Evolutionary conservation across 1,284 basidiomycete species (phyloP).

Genomic region (Paramarasmius palmivorus): DNA sequence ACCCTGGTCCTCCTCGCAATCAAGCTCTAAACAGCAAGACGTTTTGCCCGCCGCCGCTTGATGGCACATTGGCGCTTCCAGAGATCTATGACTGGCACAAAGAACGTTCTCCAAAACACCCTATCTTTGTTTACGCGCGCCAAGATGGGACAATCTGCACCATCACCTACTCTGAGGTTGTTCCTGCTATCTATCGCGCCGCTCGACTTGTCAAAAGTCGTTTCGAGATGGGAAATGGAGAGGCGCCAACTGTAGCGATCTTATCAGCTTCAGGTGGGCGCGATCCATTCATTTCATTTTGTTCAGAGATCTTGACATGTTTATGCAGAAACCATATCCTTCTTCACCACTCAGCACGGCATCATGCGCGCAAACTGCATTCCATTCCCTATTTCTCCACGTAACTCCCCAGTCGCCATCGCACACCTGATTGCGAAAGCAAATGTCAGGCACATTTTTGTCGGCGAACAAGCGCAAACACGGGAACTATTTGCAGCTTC

Average conservation of each 20-base stretch:
- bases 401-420: constrained; percentile 23
- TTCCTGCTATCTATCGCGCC: constrained; percentile 13
- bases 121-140: constrained; percentile 15
- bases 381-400: constrained; percentile 25
- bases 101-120: constrained; percentile 14
- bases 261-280: constrained; percentile 22
- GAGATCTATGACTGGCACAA: constrained; percentile 25
- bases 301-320: not conserved
- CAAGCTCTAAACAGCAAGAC: no score
- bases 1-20: no score
- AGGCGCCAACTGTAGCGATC: constrained; percentile 19
- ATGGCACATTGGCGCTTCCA: constrained; percentile 18
- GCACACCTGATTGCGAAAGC: constrained; percentile 18
- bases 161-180: constrained; percentile 18
- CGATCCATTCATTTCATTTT: not conserved
- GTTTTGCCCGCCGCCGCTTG: constrained; percentile 15
- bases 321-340: constrained; percentile 19
- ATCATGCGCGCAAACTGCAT: constrained; percentile 19
- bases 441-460: constrained; percentile 14
- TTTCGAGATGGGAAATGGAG: not conserved
- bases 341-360: constrained; percentile 16
- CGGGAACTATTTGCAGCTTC: constrained; percentile 19
- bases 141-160: constrained; percentile 12
- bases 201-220: constrained; percentile 12
- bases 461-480: constrained; percentile 19